Evolutionary conservation across 768 basidiomycete species (phyloP).

Genomic region (Phaeotremella skinneri): DNA sequence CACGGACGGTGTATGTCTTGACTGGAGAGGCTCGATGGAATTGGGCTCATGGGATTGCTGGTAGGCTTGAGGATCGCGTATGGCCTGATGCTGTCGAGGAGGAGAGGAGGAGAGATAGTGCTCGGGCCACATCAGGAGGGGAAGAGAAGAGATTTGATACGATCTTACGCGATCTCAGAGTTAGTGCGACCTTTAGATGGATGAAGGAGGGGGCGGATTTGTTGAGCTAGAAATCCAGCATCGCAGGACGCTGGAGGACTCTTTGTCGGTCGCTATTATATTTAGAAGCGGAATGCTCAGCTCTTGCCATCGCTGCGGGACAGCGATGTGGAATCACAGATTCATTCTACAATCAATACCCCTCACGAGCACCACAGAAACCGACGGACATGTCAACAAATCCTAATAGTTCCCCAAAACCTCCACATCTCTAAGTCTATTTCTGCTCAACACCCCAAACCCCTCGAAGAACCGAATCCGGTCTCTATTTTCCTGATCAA

Average conservation of each 20-base stretch:
- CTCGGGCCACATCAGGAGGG: not conserved
- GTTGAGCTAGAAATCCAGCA: conserved; percentile 18
- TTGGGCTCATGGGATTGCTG: conserved; percentile 86
- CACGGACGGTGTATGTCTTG: conserved; percentile 72
- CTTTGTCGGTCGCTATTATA: too few species aligned
- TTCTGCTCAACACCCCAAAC: too few species aligned
- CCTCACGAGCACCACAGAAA: too few species aligned
- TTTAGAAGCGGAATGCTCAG: too few species aligned
- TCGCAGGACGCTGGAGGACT: too few species aligned
- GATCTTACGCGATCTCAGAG: conserved; percentile 41
- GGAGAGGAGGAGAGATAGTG: too few species aligned
- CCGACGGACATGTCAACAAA: too few species aligned
- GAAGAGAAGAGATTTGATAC: conserved; percentile 24
- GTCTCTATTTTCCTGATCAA: not conserved
- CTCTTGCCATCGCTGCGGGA: too few species aligned
- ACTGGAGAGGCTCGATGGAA: conserved; percentile 75
- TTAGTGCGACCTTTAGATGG: conserved; percentile 87
- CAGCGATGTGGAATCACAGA: too few species aligned
- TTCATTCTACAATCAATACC: too few species aligned
- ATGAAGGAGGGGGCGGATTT: conserved; percentile 78
- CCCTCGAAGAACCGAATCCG: not conserved
- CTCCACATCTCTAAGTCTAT: conserved; percentile 5
- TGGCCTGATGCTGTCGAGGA: conserved; percentile 52
- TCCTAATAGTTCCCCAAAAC: too few species aligned
- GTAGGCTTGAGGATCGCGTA: conserved; percentile 63